Evolutionary conservation across 176 grass and related monocot genomes (phyloP).

Genomic region (Metroxylon sagu): DNA sequence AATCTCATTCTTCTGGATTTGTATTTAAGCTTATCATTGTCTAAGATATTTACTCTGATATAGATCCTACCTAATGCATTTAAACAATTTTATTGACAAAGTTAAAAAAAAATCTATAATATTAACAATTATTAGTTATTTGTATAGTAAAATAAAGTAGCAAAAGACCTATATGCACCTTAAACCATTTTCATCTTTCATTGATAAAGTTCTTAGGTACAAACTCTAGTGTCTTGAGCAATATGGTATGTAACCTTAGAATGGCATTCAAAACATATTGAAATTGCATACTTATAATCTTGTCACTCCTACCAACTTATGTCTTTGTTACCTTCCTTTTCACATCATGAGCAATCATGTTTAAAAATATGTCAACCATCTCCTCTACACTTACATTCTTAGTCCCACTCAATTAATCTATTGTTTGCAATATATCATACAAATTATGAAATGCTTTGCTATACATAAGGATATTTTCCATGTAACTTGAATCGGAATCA

Average conservation of each 20-base stretch:
- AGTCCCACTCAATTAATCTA: not conserved
- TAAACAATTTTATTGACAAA: too few relatives aligned
- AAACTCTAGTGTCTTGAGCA: not conserved
- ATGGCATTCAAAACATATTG: not conserved
- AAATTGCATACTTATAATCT: not conserved
- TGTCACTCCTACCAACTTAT: not conserved
- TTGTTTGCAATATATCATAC: not conserved
- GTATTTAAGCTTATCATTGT: too few relatives aligned
- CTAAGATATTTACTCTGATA: too few relatives aligned
- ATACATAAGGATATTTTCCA: too few relatives aligned
- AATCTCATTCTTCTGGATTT: too few relatives aligned
- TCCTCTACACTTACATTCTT: not conserved
- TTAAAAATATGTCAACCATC: not conserved
- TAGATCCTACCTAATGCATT: too few relatives aligned
- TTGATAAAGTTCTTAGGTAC: not conserved
- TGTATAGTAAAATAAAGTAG: too few relatives aligned
- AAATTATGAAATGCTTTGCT: not conserved
- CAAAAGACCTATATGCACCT: too few relatives aligned
- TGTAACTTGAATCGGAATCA: too few relatives aligned
- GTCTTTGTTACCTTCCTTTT: not conserved
- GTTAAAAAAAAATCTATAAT: too few relatives aligned
- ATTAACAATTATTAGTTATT: too few relatives aligned
- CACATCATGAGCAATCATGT: not conserved
- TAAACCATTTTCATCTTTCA: not conserved
- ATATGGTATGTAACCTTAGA: too few relatives aligned